phyloP scores from a whole-genome alignment of 2,329 filamentous ascomycete genomes.

The Trichothecium sympodiale region DNA sequence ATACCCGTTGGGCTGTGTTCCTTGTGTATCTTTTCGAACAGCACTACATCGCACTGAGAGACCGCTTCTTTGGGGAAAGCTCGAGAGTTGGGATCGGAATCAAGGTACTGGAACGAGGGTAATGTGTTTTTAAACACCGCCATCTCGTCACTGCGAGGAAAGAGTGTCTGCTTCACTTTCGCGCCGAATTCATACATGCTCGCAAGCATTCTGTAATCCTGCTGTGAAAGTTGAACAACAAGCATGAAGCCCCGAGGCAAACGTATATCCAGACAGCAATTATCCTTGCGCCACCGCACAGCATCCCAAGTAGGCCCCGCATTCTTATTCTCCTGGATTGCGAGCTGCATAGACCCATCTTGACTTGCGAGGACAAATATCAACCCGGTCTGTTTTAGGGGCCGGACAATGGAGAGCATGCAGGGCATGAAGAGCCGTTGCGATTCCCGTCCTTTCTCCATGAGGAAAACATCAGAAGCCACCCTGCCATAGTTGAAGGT shows the following conservation, averaged over 20 bases:
- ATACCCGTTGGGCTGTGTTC: slow-evolving; percentile 63
- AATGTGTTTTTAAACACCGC: slow-evolving; percentile 59
- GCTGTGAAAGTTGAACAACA: slow-evolving; percentile 57
- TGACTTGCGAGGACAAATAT: slow-evolving; percentile 71
- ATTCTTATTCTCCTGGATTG: slow-evolving; percentile 58
- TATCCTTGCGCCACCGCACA: slow-evolving; percentile 65
- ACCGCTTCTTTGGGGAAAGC: slow-evolving; percentile 68
- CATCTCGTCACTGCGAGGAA: slow-evolving; percentile 57
- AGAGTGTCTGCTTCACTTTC: slow-evolving; percentile 62
- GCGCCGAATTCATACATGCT: slow-evolving; percentile 77
- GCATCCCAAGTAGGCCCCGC: slow-evolving; percentile 69
- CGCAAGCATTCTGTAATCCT: slow-evolving; percentile 71
- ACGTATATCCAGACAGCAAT: slow-evolving; percentile 53
- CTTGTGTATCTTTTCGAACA: slow-evolving; percentile 63
- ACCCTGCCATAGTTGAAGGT: slow-evolving; percentile 74
- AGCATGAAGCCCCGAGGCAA: slow-evolving; percentile 68
- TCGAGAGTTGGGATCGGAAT: slow-evolving; percentile 55
- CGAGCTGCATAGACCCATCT: slow-evolving; percentile 63
- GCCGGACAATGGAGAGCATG: slow-evolving; percentile 64
- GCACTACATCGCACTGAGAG: slow-evolving; percentile 56
- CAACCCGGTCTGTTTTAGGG: slow-evolving; percentile 56
- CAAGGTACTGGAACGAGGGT: slow-evolving; percentile 70
- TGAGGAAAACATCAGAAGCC: slow-evolving; percentile 61
- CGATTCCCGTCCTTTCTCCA: slow-evolving; percentile 59
- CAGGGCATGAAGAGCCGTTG: slow-evolving; percentile 62